Evolutionary conservation across 1,284 basidiomycete genomes (phyloP).

Genomic region (Puccinia novopanici): DNA sequence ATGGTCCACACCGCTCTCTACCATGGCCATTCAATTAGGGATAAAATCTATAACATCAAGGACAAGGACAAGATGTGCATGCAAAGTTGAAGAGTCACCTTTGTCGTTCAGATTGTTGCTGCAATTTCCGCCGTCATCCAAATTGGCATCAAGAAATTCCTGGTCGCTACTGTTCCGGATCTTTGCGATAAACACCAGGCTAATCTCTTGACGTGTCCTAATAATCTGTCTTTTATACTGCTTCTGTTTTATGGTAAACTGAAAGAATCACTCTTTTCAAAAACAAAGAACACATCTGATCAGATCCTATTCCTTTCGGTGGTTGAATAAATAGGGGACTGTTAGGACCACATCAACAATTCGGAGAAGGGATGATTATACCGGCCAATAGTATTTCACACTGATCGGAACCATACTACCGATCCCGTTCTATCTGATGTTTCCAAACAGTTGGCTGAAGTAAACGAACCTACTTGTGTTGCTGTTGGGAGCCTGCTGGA

Average conservation of each 20-base stretch:
- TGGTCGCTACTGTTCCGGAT: constrained; percentile 74
- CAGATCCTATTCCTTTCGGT: neutral
- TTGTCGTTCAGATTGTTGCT: constrained; percentile 52
- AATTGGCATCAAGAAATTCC: constrained; percentile 80
- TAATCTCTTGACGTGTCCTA: constrained; percentile 78
- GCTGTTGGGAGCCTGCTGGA: constrained; percentile 67
- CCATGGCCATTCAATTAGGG: constrained; percentile 76
- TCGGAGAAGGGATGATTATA: constrained; percentile 74
- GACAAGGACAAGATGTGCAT: constrained; percentile 92
- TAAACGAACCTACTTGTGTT: constrained; percentile 79
- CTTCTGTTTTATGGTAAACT: constrained; percentile 79
- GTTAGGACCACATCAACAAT: constrained; percentile 67
- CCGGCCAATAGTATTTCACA: constrained; percentile 76
- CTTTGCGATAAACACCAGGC: constrained; percentile 72
- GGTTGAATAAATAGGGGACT: constrained; percentile 70
- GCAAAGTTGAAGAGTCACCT: constrained; percentile 71
- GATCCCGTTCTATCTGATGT: constrained; percentile 79
- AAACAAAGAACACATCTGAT: neutral
- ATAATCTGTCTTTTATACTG: constrained; percentile 81
- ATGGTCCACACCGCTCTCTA: constrained; percentile 86
- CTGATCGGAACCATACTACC: constrained; percentile 77
- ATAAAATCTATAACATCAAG: constrained; percentile 71
- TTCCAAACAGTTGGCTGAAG: constrained; percentile 65
- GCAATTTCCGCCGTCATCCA: constrained; percentile 69
- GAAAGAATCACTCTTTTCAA: constrained; percentile 8